Percentiles rank a stretch among this genome's conserved stretches.
Evolutionary conservation across 179 eudicot species (phyloP).

Genomic region (Silene vulgaris): DNA sequence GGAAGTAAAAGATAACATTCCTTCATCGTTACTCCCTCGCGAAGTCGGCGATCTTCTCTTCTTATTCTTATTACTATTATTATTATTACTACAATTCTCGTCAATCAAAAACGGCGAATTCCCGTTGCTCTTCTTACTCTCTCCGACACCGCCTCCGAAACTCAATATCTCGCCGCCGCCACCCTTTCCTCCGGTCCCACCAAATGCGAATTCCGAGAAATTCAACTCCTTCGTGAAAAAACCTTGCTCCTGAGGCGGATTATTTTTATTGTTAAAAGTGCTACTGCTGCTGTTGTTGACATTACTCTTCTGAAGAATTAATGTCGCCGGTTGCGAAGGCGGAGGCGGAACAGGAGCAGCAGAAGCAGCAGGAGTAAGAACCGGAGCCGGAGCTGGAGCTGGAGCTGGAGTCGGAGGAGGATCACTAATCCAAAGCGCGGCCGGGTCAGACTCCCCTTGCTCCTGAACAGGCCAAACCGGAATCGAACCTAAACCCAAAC

Average conservation of each 20-base stretch:
- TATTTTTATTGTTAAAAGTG: neutral
- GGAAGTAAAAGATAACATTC: conserved; percentile 66
- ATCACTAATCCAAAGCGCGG: conserved; percentile 61
- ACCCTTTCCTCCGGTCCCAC: conserved; percentile 27
- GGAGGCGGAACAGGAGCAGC: conserved; percentile 10
- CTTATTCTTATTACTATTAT: conserved; percentile 21
- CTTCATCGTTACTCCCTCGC: conserved; percentile 57
- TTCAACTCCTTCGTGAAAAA: conserved; percentile 48
- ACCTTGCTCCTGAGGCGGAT: conserved; percentile 21
- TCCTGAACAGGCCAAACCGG: conserved; percentile 1
- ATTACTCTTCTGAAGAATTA: conserved; percentile 3
- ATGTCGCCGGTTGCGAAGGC: conserved; percentile 5
- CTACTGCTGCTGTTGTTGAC: neutral
- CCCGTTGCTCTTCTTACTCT: conserved; percentile 11
- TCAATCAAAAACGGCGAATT: conserved; percentile 37
- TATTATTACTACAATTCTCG: conserved; percentile 22
- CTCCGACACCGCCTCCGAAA: conserved; percentile 38
- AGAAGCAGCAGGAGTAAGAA: neutral
- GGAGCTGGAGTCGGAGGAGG: conserved; percentile 28
- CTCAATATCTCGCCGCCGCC: conserved; percentile 56
- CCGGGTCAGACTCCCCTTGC: conserved; percentile 56
- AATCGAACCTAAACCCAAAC: too few relatives aligned
- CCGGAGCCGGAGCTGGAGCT: neutral
- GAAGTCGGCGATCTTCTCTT: conserved; percentile 52
- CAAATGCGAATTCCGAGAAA: conserved; percentile 49